A percentile compares a stretch with the other conserved stretches of the same genome.
Conservation (phyloP, 345 rosid species). For the Salix viminalis region DNA sequence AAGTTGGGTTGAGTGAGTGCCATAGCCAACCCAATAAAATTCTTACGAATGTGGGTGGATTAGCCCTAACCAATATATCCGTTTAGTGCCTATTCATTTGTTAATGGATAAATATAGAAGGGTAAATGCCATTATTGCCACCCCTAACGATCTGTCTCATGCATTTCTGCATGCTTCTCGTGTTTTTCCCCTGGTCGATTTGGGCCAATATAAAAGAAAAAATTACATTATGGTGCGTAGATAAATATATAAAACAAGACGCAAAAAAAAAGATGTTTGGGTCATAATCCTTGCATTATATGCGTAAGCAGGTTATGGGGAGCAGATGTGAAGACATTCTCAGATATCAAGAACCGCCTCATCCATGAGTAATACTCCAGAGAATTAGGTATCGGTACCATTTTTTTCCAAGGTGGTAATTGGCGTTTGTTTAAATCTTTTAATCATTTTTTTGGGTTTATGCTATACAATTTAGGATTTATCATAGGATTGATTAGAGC, state of each 20-base stretch:
- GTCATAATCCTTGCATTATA: neutral
- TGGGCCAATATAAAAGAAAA: neutral
- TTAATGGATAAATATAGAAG: neutral
- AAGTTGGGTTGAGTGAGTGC: neutral
- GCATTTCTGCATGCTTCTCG: neutral
- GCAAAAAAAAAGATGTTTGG: neutral
- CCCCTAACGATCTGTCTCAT: neutral
- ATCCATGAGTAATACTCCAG: constrained; percentile 15
- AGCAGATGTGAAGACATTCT: constrained; percentile 57
- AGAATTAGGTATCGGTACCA: neutral
- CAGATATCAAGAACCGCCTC: constrained; percentile 51
- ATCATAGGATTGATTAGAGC: neutral
- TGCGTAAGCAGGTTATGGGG: constrained; percentile 74
- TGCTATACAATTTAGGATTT: neutral
- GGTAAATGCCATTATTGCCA: neutral
- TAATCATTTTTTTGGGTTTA: neutral
- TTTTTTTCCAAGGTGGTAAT: neutral
- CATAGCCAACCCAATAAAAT: neutral
- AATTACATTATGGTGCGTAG: neutral
- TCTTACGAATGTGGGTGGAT: neutral
- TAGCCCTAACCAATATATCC: neutral
- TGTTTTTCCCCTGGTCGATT: neutral
- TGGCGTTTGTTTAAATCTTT: neutral
- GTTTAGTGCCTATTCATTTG: neutral
- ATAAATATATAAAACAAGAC: neutral